A percentile compares a stretch with the other conserved stretches of the same genome.
phyloP scores from a whole-genome alignment of 371 early-diverging fungal species.

The Batrachochytrium dendrobatidis region DNA sequence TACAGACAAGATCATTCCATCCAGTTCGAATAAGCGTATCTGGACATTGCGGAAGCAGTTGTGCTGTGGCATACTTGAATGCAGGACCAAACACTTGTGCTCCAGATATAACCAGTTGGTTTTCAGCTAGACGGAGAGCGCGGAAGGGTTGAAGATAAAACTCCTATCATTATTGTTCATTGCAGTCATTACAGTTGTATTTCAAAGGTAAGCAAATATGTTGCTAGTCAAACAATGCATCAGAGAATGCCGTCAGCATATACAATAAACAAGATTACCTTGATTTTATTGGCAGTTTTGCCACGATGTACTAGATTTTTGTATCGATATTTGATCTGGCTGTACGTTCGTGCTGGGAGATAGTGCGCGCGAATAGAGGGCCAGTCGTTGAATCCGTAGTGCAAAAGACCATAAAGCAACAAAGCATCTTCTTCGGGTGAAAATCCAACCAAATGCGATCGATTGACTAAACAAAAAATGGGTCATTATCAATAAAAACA shows the following conservation, averaged over 20 bases:
- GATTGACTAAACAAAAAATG: too few relatives aligned
- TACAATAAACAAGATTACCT: too few relatives aligned
- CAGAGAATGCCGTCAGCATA: too few relatives aligned
- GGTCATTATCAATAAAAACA: too few relatives aligned
- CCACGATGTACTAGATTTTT: slow-evolving; percentile 3
- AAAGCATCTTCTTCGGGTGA: slow-evolving; percentile 5
- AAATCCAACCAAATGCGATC: background rate
- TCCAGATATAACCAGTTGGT: background rate
- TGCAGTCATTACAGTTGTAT: too few relatives aligned
- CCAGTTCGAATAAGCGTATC: background rate
- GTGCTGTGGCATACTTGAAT: background rate
- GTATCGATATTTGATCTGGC: slow-evolving; percentile 7
- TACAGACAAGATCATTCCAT: background rate
- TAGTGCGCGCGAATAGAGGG: slow-evolving; percentile 7
- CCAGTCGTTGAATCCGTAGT: slow-evolving; percentile 7
- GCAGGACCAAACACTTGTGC: background rate
- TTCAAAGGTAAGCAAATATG: too few relatives aligned
- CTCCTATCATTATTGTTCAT: too few relatives aligned
- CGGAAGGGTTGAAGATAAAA: background rate
- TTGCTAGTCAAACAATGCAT: too few relatives aligned
- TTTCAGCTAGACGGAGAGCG: background rate
- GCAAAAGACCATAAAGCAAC: background rate
- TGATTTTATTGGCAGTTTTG: background rate
- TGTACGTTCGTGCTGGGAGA: slow-evolving; percentile 6
- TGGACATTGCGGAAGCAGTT: background rate